These are phyloP conservation scores for Tetratostichococcus sp. DNA, from an alignment of 139 green algal genomes.

Conservation along the genomic window DNA sequence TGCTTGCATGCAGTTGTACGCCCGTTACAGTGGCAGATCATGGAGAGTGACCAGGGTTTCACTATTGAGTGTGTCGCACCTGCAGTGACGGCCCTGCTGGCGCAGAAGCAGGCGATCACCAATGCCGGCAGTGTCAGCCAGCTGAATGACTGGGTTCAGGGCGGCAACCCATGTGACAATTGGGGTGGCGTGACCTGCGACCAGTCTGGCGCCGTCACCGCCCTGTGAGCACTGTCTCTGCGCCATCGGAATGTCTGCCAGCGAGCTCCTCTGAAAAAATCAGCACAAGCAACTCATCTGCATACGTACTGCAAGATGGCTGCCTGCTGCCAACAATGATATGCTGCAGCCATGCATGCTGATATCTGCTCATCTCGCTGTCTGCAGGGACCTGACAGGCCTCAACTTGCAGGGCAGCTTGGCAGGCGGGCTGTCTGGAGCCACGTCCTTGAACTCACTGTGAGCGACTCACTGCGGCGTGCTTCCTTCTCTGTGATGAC, in stretches of 20 bases:
- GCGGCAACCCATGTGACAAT: neutral
- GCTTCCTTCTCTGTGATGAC: no score
- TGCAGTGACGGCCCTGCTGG: neutral
- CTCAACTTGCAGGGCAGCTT: neutral
- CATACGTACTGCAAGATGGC: no score
- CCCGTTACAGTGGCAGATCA: no score
- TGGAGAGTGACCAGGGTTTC: no score
- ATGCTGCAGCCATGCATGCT: no score
- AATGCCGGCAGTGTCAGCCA: neutral
- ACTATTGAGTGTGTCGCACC: no score
- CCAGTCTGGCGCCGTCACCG: neutral
- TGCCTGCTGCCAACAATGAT: neutral
- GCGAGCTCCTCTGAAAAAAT: no score
- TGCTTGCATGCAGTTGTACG: no score
- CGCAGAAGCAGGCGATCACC: neutral
- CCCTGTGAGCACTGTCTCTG: neutral
- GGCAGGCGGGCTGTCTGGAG: neutral
- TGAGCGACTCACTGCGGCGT: neutral
- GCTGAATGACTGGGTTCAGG: neutral
- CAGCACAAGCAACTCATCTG: no score
- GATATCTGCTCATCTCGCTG: neutral
- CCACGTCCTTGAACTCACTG: neutral
- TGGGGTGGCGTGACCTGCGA: neutral
- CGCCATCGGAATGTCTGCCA: no score
- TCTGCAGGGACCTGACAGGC: neutral